Evolutionary conservation across 352 stramenopile genomes (phyloP).

Genomic region (Saprolegnia diclina): DNA sequence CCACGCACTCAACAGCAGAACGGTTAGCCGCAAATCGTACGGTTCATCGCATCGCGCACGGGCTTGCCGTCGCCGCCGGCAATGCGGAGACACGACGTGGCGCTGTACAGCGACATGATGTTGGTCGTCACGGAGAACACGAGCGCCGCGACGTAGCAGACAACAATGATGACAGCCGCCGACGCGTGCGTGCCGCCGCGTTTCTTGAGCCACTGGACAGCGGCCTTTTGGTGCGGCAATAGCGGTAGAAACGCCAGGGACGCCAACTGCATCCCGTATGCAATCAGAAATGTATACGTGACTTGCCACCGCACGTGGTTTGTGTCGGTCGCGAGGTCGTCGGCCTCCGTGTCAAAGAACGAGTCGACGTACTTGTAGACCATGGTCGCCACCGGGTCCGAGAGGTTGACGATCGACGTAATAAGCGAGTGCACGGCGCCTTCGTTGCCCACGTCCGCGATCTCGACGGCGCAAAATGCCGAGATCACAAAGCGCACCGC

Average conservation of each 20-base stretch:
- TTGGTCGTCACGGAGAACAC: conserved; percentile 40
- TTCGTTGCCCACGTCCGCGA: conserved; percentile 57
- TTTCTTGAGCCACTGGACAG: conserved; percentile 41
- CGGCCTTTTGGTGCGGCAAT: conserved; percentile 47
- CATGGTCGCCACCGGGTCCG: conserved; percentile 44
- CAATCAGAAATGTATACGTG: conserved; percentile 53
- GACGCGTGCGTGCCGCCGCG: conserved; percentile 36
- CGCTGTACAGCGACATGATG: conserved; percentile 39
- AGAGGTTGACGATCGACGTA: conserved; percentile 39
- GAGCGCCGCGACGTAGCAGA: conserved; percentile 32
- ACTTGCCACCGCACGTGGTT: conserved; percentile 33
- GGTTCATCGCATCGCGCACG: background rate
- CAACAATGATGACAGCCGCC: conserved; percentile 31
- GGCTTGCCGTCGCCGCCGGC: conserved; percentile 27
- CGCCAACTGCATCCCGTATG: conserved; percentile 47
- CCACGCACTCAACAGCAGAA: background rate
- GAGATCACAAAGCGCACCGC: conserved; percentile 47
- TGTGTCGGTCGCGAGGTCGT: conserved; percentile 30
- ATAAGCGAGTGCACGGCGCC: conserved; percentile 43
- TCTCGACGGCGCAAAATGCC: conserved; percentile 55
- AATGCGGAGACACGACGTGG: conserved; percentile 34
- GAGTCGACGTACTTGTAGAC: conserved; percentile 53
- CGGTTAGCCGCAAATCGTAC: conserved; percentile 2
- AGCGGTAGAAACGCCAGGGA: conserved; percentile 45
- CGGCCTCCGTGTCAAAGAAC: conserved; percentile 48